Conservation (phyloP, 306 rosid species). For the Crotalaria pallida region DNA sequence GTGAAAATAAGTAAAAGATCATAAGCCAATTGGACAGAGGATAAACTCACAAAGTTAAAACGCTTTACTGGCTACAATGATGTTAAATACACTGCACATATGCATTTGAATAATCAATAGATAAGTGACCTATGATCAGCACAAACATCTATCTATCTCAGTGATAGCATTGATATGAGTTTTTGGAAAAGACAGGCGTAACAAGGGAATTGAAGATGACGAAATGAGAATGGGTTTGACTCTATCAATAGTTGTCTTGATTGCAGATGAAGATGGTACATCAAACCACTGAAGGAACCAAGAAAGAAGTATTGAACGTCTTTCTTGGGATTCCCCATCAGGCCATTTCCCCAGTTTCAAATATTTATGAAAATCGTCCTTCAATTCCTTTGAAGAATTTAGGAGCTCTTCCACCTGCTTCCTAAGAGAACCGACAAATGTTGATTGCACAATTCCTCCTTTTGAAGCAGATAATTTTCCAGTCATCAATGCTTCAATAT, state of each 20-base stretch:
- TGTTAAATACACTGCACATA: neutral
- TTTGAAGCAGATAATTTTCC: constrained; percentile 54
- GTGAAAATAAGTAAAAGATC: neutral
- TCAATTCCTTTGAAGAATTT: constrained; percentile 49
- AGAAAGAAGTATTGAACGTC: constrained; percentile 62
- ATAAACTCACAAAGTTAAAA: neutral
- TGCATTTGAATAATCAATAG: neutral
- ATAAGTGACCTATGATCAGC: constrained; percentile 21
- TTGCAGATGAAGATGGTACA: constrained; percentile 60
- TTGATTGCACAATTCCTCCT: constrained; percentile 76
- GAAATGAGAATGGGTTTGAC: constrained; percentile 53
- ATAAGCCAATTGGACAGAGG: neutral
- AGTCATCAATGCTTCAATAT: constrained; percentile 67
- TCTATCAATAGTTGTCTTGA: constrained; percentile 43
- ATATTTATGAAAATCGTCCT: constrained; percentile 59
- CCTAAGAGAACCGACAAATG: constrained; percentile 64
- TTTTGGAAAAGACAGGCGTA: constrained; percentile 67
- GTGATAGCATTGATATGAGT: constrained; percentile 51
- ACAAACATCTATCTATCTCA: constrained; percentile 57
- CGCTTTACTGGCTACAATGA: neutral
- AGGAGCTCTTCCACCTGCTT: constrained; percentile 76
- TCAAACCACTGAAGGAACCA: constrained; percentile 89
- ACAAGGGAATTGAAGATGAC: constrained; percentile 60
- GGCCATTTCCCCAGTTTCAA: constrained; percentile 77
- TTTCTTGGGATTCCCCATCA: constrained; percentile 42